These are phyloP conservation scores for Pseudohalonectria lignicola DNA, from an alignment of 2,329 filamentous ascomycete species.

Conservation along the genomic window DNA sequence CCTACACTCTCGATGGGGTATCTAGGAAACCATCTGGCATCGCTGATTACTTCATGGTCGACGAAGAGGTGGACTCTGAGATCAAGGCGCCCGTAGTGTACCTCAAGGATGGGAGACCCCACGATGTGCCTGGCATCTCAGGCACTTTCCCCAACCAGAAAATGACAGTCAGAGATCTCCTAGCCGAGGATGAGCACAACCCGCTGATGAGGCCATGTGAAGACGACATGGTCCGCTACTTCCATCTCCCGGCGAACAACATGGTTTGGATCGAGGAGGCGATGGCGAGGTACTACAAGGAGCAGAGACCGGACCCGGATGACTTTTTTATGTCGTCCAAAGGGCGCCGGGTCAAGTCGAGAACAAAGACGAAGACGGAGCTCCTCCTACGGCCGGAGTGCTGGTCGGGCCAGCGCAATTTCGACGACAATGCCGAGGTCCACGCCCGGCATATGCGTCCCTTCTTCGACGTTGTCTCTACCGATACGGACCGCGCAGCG, in stretches of 20 bases:
- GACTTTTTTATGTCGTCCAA: background rate
- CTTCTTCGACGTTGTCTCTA: background rate
- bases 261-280: conserved; percentile 10
- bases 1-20: too few relatives aligned
- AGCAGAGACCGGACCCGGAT: conserved; percentile 3
- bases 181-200: background rate
- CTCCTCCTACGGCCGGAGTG: conserved; percentile 17
- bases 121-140: background rate
- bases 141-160: background rate
- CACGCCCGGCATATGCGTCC: conserved; percentile 24
- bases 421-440: conserved; percentile 9
- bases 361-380: conserved; percentile 7
- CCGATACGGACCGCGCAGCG: background rate
- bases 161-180: background rate
- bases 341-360: background rate
- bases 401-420: conserved; percentile 23
- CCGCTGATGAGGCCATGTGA: background rate
- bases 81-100: background rate
- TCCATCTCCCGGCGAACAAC: conserved; percentile 12
- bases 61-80: background rate
- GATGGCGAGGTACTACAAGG: conserved; percentile 16
- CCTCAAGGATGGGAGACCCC: background rate
- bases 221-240: conserved; percentile 6
- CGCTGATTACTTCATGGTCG: background rate
- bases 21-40: background rate